Percentiles rank a stretch among this genome's conserved stretches.
Evolutionary conservation across 164 flowering plant species (phyloP).

Genomic region (Vitis rupestris): DNA sequence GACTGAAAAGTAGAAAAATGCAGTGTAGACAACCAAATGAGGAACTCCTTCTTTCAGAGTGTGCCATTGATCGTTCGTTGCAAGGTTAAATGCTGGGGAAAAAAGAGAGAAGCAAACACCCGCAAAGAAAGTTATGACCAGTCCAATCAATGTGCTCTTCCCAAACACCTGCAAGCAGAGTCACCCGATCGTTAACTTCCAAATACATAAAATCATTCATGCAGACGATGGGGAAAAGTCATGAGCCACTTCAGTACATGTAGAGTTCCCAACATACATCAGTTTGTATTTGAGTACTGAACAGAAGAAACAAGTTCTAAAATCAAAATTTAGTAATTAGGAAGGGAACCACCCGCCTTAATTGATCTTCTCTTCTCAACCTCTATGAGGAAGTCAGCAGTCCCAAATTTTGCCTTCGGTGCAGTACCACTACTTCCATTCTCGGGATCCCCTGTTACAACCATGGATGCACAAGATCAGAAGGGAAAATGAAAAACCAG

Average conservation of each 20-base stretch:
- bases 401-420: slow-evolving; percentile 59
- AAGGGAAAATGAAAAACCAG: not conserved
- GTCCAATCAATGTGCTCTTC: slow-evolving; percentile 54
- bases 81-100: slow-evolving; percentile 80
- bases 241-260: too few species aligned
- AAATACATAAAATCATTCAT: too few species aligned
- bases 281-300: too few species aligned
- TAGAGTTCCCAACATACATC: too few species aligned
- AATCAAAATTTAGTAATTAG: not conserved
- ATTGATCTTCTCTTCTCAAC: slow-evolving; percentile 78
- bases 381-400: slow-evolving; percentile 63
- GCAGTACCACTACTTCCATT: slow-evolving; percentile 15
- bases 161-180: slow-evolving; percentile 60
- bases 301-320: not conserved
- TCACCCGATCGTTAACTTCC: too few species aligned
- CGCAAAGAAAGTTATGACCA: slow-evolving; percentile 62
- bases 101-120: slow-evolving; percentile 78
- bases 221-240: too few species aligned
- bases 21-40: slow-evolving; percentile 69
- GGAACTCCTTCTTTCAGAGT: slow-evolving; percentile 62
- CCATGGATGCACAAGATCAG: slow-evolving; percentile 6
- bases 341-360: slow-evolving; percentile 43
- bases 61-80: slow-evolving; percentile 84
- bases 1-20: slow-evolving; percentile 77
- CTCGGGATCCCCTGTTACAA: slow-evolving; percentile 26